Percentiles rank a stretch among this genome's conserved stretches.
Evolutionary conservation across 768 basidiomycete species (phyloP).

Genomic region (Pisolithus marmoratus): DNA sequence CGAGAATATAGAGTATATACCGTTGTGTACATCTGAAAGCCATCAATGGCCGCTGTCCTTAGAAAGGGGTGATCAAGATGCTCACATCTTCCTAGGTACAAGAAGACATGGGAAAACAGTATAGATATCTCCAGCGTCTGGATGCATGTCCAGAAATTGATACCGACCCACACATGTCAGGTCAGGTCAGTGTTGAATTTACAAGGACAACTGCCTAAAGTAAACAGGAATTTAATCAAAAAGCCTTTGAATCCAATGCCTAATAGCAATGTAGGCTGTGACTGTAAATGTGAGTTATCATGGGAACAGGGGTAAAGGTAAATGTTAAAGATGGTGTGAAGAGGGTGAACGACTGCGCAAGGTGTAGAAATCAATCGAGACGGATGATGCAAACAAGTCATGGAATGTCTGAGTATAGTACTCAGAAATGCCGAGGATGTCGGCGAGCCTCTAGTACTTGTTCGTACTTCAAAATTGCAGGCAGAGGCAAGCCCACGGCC

Average conservation of each 20-base stretch:
- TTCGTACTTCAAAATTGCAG: constrained; percentile 10
- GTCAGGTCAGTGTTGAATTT: background rate
- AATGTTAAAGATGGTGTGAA: background rate
- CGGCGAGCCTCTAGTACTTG: constrained; percentile 19
- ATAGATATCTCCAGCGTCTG: too few species aligned
- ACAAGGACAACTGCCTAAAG: constrained; percentile 10
- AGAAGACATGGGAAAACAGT: too few species aligned
- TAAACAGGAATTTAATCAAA: constrained; percentile 38
- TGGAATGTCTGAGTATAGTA: constrained; percentile 14
- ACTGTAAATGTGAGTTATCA: too few species aligned
- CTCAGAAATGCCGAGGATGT: constrained; percentile 74
- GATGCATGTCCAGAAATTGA: too few species aligned
- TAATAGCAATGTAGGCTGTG: too few species aligned
- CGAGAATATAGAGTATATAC: background rate
- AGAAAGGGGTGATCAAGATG: too few species aligned
- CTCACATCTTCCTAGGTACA: too few species aligned
- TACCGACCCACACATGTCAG: background rate
- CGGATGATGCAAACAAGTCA: background rate
- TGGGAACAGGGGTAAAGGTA: too few species aligned
- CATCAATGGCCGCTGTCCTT: too few species aligned
- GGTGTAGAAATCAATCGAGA: background rate
- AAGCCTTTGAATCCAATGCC: too few species aligned
- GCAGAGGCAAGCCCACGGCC: constrained; percentile 14
- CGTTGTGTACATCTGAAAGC: too few species aligned
- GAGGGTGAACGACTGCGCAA: background rate